These are phyloP conservation scores for Orbilia oligospora DNA, from an alignment of 2,329 filamentous ascomycete species.

Conservation along the genomic window DNA sequence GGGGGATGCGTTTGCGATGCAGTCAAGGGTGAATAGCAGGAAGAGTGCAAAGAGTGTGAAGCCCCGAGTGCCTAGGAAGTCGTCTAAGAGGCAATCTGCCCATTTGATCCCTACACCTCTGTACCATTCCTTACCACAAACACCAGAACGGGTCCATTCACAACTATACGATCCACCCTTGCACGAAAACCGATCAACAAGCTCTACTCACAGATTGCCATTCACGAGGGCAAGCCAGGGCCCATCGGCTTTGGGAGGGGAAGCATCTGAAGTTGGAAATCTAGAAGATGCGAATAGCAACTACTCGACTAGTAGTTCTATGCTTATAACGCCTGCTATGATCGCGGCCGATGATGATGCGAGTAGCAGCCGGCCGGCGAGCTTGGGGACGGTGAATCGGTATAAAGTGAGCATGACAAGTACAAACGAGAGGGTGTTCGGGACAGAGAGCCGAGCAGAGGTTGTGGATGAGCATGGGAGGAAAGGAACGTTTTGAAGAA, in stretches of 20 bases:
- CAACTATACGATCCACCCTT: slow-evolving; percentile 53
- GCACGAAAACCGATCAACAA: slow-evolving; percentile 57
- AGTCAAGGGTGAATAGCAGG: slow-evolving; percentile 64
- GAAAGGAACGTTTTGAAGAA: slow-evolving; percentile 30
- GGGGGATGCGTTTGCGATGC: slow-evolving; percentile 72
- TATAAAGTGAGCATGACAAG: slow-evolving; percentile 51
- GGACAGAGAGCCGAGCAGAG: slow-evolving; percentile 56
- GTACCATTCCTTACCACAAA: slow-evolving; percentile 51
- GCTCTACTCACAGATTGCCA: slow-evolving; percentile 67
- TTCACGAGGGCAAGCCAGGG: slow-evolving; percentile 64
- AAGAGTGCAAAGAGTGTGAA: slow-evolving; percentile 66
- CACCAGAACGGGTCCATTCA: slow-evolving; percentile 41
- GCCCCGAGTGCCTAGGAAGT: slow-evolving; percentile 79
- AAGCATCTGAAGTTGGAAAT: slow-evolving; percentile 23
- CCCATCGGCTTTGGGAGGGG: slow-evolving; percentile 8
- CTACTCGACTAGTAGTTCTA: slow-evolving; percentile 51
- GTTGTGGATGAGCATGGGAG: slow-evolving; percentile 43
- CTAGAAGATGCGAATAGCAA: slow-evolving; percentile 36
- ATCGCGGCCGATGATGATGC: slow-evolving; percentile 51
- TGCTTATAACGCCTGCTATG: slow-evolving; percentile 53
- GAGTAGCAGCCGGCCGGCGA: slow-evolving; percentile 45
- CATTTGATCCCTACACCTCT: slow-evolving; percentile 24
- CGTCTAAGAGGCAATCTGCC: slow-evolving; percentile 75
- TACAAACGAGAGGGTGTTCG: slow-evolving; percentile 43
- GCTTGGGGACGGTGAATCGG: slow-evolving; percentile 49